phyloP scores from a whole-genome alignment of 805 yeast species.

The Starmera pachycereana region DNA sequence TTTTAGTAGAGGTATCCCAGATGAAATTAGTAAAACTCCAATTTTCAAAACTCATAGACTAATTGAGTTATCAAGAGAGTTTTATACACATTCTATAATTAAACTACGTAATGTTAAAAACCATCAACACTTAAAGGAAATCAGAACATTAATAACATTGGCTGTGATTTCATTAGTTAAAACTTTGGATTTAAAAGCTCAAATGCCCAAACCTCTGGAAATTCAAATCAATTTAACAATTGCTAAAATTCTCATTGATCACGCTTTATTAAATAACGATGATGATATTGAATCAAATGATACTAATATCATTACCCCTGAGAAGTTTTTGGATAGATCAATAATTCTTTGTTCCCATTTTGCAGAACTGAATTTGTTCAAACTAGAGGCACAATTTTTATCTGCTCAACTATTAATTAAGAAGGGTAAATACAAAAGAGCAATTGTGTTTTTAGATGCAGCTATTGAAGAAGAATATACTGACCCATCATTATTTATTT shows the following conservation, averaged over 20 bases:
- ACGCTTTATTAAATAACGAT: background rate
- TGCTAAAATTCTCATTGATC: slow-evolving; percentile 16
- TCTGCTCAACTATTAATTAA: slow-evolving; percentile 2
- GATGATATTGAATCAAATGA: background rate
- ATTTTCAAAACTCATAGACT: background rate
- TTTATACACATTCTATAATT: slow-evolving; percentile 14
- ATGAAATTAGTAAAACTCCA: background rate
- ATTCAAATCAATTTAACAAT: slow-evolving; percentile 17
- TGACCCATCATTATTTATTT: slow-evolving; percentile 2
- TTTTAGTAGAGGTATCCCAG: background rate
- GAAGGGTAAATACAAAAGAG: slow-evolving; percentile 5
- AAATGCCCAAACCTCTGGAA: slow-evolving; percentile 16
- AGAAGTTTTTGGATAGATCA: slow-evolving; percentile 5
- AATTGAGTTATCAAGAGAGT: slow-evolving; percentile 13
- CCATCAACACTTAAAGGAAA: slow-evolving; percentile 19
- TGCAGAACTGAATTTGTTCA: background rate
- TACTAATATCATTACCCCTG: slow-evolving; percentile 3
- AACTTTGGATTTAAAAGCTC: slow-evolving; percentile 16
- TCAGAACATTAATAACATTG: slow-evolving; percentile 21
- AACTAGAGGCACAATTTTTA: slow-evolving; percentile 3
- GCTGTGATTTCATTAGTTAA: slow-evolving; percentile 16
- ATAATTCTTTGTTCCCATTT: slow-evolving; percentile 8
- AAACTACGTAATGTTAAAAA: slow-evolving; percentile 8
- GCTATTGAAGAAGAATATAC: background rate
- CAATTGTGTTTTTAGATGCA: slow-evolving; percentile 1